phyloP scores from a whole-genome alignment of 225 moss, liverwort and hornwort genomes.

The Ulota crispa region DNA sequence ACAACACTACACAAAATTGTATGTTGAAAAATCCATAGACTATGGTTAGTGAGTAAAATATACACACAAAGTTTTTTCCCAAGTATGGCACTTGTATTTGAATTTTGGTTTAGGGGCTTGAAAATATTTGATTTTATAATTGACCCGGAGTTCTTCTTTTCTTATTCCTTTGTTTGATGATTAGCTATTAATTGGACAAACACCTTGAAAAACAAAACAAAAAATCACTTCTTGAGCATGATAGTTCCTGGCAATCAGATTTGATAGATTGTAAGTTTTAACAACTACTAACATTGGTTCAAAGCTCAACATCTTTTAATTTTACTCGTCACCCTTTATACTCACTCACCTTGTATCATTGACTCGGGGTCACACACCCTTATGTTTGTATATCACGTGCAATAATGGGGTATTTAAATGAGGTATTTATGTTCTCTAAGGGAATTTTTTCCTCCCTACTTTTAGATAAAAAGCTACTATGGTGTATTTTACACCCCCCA shows the following conservation, averaged over 20 bases:
- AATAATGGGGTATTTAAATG: too few relatives aligned
- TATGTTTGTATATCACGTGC: too few relatives aligned
- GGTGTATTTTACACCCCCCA: too few relatives aligned
- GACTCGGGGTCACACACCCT: too few relatives aligned
- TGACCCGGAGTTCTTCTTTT: neutral
- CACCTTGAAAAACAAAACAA: neutral
- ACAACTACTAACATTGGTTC: neutral
- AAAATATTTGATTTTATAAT: neutral
- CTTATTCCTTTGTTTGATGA: neutral
- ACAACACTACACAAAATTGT: neutral
- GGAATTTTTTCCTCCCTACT: too few relatives aligned
- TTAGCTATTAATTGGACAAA: neutral
- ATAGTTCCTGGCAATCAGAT: neutral
- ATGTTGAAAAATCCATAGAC: too few relatives aligned
- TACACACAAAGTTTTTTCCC: too few relatives aligned
- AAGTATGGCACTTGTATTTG: neutral
- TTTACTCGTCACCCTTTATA: neutral
- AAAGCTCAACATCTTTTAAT: neutral
- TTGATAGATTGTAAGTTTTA: neutral
- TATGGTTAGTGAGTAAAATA: too few relatives aligned
- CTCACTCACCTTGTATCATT: neutral
- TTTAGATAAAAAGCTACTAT: too few relatives aligned
- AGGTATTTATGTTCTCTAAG: too few relatives aligned
- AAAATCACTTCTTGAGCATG: neutral
- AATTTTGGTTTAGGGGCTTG: neutral